These are phyloP conservation scores for Suillus subluteus DNA, from an alignment of 768 basidiomycete species.

Conservation along the genomic window DNA sequence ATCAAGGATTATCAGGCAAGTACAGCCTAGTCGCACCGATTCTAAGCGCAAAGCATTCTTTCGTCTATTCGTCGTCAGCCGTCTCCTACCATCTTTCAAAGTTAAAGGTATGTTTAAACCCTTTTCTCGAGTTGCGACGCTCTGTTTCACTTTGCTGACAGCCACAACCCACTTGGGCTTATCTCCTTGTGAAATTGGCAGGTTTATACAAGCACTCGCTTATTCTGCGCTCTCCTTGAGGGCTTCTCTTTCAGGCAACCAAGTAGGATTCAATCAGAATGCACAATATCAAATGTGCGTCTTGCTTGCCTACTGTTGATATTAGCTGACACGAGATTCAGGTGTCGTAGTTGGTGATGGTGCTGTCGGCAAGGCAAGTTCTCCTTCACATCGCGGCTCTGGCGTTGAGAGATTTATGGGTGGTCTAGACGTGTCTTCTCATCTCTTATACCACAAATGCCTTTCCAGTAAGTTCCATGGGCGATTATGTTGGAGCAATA, in stretches of 20 bases:
- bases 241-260: slow-evolving; percentile 8
- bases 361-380: slow-evolving; percentile 92
- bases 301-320: slow-evolving; percentile 16
- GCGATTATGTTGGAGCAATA: slow-evolving; percentile 17
- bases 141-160: slow-evolving; percentile 8
- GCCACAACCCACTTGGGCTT: neutral
- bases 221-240: slow-evolving; percentile 14
- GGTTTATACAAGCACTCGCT: slow-evolving; percentile 21
- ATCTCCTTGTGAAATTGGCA: slow-evolving; percentile 17
- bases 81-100: neutral
- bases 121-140: neutral
- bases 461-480: slow-evolving; percentile 71
- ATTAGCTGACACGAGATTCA: slow-evolving; percentile 44
- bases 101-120: neutral
- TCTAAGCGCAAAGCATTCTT: slow-evolving; percentile 8
- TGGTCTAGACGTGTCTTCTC: slow-evolving; percentile 88
- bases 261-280: slow-evolving; percentile 41
- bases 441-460: slow-evolving; percentile 99
- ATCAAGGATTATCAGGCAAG: slow-evolving; percentile 34
- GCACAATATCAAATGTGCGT: slow-evolving; percentile 92
- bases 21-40: slow-evolving; percentile 22
- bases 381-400: slow-evolving; percentile 12
- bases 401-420: slow-evolving; percentile 13
- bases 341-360: slow-evolving; percentile 99
- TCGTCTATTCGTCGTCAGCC: slow-evolving; percentile 11